These are phyloP conservation scores for Drechslerella dactyloides DNA, from an alignment of 2,329 filamentous ascomycete genomes.

Conservation along the genomic window DNA sequence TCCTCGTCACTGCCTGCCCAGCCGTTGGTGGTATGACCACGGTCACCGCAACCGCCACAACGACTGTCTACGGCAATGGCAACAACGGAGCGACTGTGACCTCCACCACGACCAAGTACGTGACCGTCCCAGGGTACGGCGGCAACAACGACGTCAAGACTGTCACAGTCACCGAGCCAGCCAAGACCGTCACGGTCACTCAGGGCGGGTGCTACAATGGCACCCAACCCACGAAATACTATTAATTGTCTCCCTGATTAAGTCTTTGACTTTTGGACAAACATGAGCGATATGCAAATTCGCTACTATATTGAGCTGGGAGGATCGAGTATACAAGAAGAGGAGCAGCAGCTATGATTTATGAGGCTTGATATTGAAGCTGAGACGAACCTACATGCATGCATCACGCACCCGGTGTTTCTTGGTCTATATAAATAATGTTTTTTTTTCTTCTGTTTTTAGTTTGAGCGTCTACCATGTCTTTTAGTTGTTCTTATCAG, in stretches of 20 bases:
- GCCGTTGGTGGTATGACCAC: neutral
- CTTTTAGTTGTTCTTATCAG: too few species aligned
- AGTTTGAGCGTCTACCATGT: too few species aligned
- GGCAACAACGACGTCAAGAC: constrained; percentile 15
- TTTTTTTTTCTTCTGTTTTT: too few species aligned
- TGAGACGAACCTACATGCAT: too few species aligned
- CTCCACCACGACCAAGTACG: constrained; percentile 10
- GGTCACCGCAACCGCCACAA: constrained; percentile 19
- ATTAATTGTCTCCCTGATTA: constrained; percentile 16
- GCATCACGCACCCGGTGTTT: too few species aligned
- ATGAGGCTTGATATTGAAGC: too few species aligned
- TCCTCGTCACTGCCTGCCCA: constrained; percentile 36
- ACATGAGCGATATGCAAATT: too few species aligned
- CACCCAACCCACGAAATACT: constrained; percentile 2
- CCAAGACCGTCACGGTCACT: constrained; percentile 40
- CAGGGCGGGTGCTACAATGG: constrained; percentile 4
- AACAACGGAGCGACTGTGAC: constrained; percentile 6
- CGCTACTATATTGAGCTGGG: too few species aligned
- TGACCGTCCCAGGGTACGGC: constrained; percentile 2
- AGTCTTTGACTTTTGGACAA: too few species aligned
- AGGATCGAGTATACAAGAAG: too few species aligned
- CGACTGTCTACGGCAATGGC: constrained; percentile 16
- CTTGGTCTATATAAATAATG: too few species aligned
- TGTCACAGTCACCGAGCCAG: constrained; percentile 40
- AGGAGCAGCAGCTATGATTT: too few species aligned